Evolutionary conservation across 108 stramenopile genomes (phyloP), one percentile per base, ranked within the genome.

Genomic region (Chaetoceros muelleri): DNA sequence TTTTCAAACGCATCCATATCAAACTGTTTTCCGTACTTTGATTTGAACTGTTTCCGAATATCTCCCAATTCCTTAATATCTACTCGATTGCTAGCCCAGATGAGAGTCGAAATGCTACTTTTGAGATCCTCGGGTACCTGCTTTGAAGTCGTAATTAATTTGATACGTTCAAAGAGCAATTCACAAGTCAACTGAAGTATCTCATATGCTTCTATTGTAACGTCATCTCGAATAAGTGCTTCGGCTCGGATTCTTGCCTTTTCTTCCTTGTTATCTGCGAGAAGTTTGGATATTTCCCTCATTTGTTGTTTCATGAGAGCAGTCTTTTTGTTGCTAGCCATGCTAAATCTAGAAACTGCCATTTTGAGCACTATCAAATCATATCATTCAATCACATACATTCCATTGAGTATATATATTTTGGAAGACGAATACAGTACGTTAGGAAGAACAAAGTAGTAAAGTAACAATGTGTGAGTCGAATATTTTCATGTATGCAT

Each of bases 161-260:
- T 75, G 44, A 90, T 77, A 16, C 94, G 73, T 59, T 95, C 90
- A 24, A 62, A 58, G 24, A 95, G 50, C n/a, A 95, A 52, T 57
- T 93, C 87, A 52, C 94, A 95, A 2, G 70, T 64, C 2, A 95
- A 65, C 40, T 74, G 67, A 13, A 95, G 51, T 28, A 95, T 90
- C 47, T 90, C 90, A 49, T 85, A 91, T 0, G 94, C 94, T 65
- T 95, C 88, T 28, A 95, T 70, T 47, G 85, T 75, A 60, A 79
- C 64, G 57, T 95, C 94, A 28, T 92, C 94, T 7, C 87, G 78
- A 62, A 90, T 95, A 10, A 95, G 62, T 2, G 88, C 73, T 60
- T 95, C 90, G 44, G 87, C 88, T 30, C 72, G 74, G 66, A 95
- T 95, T n/a, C 79, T 67, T 8, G 94, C 94, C 65, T 90, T 92